Conservation (phyloP, 805 yeast genomes). For the Ogataea methanolica region DNA sequence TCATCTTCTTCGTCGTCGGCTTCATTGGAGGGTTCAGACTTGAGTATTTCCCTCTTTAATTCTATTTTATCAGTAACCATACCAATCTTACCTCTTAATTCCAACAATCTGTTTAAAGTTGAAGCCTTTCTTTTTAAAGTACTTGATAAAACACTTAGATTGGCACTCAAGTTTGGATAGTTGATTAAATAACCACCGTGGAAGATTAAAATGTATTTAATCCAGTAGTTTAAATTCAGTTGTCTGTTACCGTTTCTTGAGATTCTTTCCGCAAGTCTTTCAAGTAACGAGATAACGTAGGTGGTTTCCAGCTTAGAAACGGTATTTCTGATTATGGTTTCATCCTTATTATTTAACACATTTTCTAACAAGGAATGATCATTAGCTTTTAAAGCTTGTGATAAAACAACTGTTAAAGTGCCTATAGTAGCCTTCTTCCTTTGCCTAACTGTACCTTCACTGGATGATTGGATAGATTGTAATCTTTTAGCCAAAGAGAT, state of each 20-base stretch:
- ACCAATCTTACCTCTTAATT: conserved; percentile 44
- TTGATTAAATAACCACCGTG: conserved; percentile 49
- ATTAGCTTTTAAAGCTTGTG: conserved; percentile 84
- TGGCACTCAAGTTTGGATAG: conserved; percentile 39
- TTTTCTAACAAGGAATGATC: conserved; percentile 85
- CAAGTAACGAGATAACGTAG: conserved; percentile 45
- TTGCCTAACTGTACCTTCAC: conserved; percentile 23
- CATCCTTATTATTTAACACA: conserved; percentile 59
- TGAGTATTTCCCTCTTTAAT: conserved; percentile 36
- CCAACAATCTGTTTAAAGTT: conserved; percentile 45
- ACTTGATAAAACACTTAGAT: conserved; percentile 42
- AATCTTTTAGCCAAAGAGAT: conserved; percentile 50
- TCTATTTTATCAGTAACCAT: conserved; percentile 42
- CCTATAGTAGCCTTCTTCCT: conserved; percentile 60
- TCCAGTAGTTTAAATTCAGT: conserved; percentile 48
- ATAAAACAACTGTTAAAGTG: conserved; percentile 74
- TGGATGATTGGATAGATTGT: conserved; percentile 25
- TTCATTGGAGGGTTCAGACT: conserved; percentile 18
- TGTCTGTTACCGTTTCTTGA: conserved; percentile 48
- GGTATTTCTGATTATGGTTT: conserved; percentile 44
- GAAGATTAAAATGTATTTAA: conserved; percentile 50
- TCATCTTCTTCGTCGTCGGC: conserved; percentile 33
- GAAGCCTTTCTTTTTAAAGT: conserved; percentile 44
- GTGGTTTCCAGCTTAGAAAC: conserved; percentile 44
- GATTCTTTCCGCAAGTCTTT: conserved; percentile 47